A percentile compares a stretch with the other conserved stretches of the same genome.
Evolutionary conservation across 352 stramenopile genomes (phyloP).

Genomic region (Thalassiosira gravida): DNA sequence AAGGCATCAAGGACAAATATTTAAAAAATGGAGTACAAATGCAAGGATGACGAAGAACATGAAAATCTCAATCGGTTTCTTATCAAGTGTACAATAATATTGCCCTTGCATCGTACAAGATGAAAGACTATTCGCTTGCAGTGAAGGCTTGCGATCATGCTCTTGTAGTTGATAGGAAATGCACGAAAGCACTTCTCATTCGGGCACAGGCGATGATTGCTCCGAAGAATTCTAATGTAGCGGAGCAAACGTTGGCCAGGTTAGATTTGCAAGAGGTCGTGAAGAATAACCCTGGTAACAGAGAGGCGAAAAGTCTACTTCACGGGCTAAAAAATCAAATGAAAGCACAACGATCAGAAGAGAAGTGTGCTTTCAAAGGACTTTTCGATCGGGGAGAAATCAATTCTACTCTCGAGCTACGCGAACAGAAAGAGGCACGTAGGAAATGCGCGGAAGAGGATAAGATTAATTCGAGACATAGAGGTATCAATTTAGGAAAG

Average conservation of each 20-base stretch:
- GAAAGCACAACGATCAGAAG: slow-evolving; percentile 34
- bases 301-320: slow-evolving; percentile 30
- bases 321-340: slow-evolving; percentile 21
- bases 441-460: slow-evolving; percentile 14
- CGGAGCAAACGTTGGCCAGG: slow-evolving; percentile 35
- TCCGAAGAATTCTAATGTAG: slow-evolving; percentile 35
- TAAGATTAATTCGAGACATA: slow-evolving; percentile 28
- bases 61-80: slow-evolving; percentile 47
- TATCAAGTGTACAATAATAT: slow-evolving; percentile 56
- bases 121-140: slow-evolving; percentile 31
- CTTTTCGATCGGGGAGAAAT: slow-evolving; percentile 54
- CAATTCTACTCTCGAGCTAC: slow-evolving; percentile 39
- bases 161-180: slow-evolving; percentile 31
- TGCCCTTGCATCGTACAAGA: slow-evolving; percentile 49
- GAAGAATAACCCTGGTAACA: slow-evolving; percentile 38
- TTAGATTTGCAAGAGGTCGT: slow-evolving; percentile 33
- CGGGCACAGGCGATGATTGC: slow-evolving; percentile 37
- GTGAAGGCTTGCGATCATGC: slow-evolving; percentile 55
- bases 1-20: slow-evolving; percentile 58
- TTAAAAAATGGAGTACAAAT: slow-evolving; percentile 27
- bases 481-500: slow-evolving; percentile 36
- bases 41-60: slow-evolving; percentile 25
- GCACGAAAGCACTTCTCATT: slow-evolving; percentile 51
- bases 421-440: slow-evolving; percentile 4
- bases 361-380: slow-evolving; percentile 47